Evolutionary conservation across 805 yeast genomes (phyloP).

Genomic region (Metschnikowia borealis): DNA sequence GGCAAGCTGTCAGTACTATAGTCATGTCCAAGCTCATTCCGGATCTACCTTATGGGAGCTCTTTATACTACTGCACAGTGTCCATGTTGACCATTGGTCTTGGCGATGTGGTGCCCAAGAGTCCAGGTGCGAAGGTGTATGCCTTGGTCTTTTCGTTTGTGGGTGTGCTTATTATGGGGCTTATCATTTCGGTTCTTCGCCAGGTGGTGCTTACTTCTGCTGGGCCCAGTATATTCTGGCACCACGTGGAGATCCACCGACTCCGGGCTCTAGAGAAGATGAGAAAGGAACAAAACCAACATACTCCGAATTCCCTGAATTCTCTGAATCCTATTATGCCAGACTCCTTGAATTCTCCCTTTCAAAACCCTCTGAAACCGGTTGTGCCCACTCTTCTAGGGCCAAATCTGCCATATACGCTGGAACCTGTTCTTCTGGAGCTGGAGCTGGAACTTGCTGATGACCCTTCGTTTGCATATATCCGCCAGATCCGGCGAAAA

Average conservation of each 20-base stretch:
- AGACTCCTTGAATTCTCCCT: too few species aligned
- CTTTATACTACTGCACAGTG: conserved; percentile 68
- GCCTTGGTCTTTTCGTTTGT: conserved; percentile 59
- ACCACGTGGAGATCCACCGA: conserved; percentile 54
- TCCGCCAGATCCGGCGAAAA: conserved; percentile 47
- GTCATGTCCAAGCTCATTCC: conserved; percentile 37
- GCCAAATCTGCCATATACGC: too few species aligned
- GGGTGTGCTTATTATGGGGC: conserved; percentile 72
- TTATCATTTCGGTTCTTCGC: conserved; percentile 67
- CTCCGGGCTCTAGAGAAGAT: conserved; percentile 23
- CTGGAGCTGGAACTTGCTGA: background rate
- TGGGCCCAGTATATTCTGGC: conserved; percentile 63
- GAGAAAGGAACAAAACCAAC: background rate
- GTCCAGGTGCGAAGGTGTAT: conserved; percentile 53
- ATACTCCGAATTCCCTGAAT: too few species aligned
- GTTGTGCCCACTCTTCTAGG: too few species aligned
- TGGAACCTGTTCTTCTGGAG: background rate
- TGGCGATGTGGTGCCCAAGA: conserved; percentile 64
- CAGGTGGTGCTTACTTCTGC: conserved; percentile 59
- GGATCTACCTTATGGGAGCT: conserved; percentile 51
- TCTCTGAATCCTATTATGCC: too few species aligned
- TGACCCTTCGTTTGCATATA: conserved; percentile 48
- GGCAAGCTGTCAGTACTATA: conserved; percentile 68
- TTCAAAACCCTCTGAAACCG: too few species aligned
- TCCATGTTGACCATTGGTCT: conserved; percentile 76